Base-by-base conservation (phyloP, 495 filamentous ascomycete species). In the Sphaerosporella brunnea region DNA sequence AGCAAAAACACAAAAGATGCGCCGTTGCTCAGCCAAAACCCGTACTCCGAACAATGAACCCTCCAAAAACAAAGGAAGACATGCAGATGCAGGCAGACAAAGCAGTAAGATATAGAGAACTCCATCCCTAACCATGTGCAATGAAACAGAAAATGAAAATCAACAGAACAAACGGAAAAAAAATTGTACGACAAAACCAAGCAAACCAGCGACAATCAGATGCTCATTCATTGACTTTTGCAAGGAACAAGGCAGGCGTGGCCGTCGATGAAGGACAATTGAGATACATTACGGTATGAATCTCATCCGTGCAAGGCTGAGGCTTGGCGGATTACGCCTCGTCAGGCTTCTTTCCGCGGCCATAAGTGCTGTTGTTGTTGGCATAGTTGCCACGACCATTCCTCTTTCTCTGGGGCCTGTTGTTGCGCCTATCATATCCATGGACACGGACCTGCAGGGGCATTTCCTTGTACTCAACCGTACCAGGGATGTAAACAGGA, bases 401-500 rank as follows among this genome's bases (percentile, higher is more conserved):
- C 28, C 28, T 32, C 28, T 32, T 32, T 13, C 13, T 32, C 28
- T 5, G 28, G 28, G 13, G 13, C 28, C 28, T 13, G 7, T 13
- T 32, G 28, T 13, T 13, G 28, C 28, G 7, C 28, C 28, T 32
- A 32, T 13, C 28, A 13, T 13, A 5, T 32, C 28, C 28, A 13
- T 5, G 28, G 28, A 32, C 5, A 13, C 5, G 13, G 7, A 32
- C 7, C 28, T 32, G 40, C 21, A 24, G 13, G 21, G 21, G 21
- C 3, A 58, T 41, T 21, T 58, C 54, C n/a, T 24, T 45, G 32
- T 28, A 40, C n/a, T n/a, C n/a, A 23, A 24, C 24, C 10, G 50
- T 50, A 34, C 56, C 56, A 2, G 56, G 56, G 8, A 59, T 45
- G 26, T 50, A 55, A 16, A 59, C 51, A 21, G 55, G 56, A 35